These are phyloP conservation scores for Zopfia rhizophila DNA, from an alignment of 2,329 filamentous ascomycete genomes.

Conservation along the genomic window DNA sequence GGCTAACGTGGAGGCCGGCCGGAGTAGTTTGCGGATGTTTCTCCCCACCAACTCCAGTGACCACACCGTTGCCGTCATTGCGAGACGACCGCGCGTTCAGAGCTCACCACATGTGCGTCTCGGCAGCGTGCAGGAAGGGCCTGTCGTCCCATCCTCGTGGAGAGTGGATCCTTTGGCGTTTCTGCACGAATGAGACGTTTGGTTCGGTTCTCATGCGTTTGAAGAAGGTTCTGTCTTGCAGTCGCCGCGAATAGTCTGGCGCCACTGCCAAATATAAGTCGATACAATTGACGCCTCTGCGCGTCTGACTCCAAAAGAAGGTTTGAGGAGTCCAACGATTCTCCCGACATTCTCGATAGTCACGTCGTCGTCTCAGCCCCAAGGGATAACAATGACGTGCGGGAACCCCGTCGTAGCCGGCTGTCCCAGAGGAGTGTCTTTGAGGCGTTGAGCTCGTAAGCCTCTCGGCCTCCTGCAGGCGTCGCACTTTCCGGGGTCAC, in stretches of 20 bases:
- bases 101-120: conserved; percentile 17
- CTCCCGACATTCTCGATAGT: too few species aligned
- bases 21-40: too few species aligned
- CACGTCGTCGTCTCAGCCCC: too few species aligned
- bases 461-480: conserved; percentile 22
- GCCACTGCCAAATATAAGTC: conserved; percentile 3
- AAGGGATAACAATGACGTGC: too few species aligned
- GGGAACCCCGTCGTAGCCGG: conserved; percentile 8
- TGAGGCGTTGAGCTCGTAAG: conserved; percentile 19
- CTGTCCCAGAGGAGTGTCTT: conserved; percentile 18
- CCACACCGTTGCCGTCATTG: conserved; percentile 3
- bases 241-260: conserved; percentile 2
- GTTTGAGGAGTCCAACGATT: too few species aligned
- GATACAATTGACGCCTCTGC: conserved; percentile 2
- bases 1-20: too few species aligned
- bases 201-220: too few species aligned
- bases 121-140: conserved; percentile 13
- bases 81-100: conserved; percentile 7
- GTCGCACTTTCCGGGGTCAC: conserved; percentile 13
- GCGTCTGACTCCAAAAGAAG: too few species aligned
- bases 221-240: too few species aligned
- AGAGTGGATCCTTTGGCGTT: conserved; percentile 10
- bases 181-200: conserved; percentile 6
- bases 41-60: not conserved
- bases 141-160: conserved; percentile 22